Evolutionary conservation across 306 rosid genomes (phyloP).

Genomic region (Dalbergia cochinchinensis): DNA sequence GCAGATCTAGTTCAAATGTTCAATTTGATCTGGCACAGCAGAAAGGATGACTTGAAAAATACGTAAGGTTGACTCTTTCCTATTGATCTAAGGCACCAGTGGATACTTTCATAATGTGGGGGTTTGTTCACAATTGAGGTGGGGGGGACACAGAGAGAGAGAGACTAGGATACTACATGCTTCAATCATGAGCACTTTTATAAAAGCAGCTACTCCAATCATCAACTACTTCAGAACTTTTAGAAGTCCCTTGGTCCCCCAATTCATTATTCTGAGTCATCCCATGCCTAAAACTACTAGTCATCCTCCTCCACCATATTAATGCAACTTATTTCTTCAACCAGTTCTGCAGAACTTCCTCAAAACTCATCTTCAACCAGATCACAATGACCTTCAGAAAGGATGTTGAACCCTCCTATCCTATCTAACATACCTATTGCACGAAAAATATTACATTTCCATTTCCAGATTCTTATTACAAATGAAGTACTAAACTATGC

Average conservation of each 20-base stretch:
- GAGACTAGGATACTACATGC: neutral
- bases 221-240: neutral
- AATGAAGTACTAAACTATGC: neutral
- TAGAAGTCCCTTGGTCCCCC: neutral
- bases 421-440: neutral
- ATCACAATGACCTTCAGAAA: neutral
- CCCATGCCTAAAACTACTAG: neutral
- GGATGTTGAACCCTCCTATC: neutral
- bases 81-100: neutral
- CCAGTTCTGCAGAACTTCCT: neutral
- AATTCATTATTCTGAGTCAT: neutral
- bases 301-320: neutral
- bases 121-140: no score
- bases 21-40: neutral
- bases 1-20: neutral
- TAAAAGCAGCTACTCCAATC: neutral
- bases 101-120: neutral
- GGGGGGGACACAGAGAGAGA: neutral
- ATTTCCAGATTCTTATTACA: neutral
- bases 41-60: neutral
- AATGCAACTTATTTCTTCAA: slow-evolving; percentile 5
- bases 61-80: neutral
- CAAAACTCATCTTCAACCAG: neutral
- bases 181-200: neutral
- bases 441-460: neutral